phyloP scores from a whole-genome alignment of 345 rosid species.

The Zanthoxylum bungeanum region DNA sequence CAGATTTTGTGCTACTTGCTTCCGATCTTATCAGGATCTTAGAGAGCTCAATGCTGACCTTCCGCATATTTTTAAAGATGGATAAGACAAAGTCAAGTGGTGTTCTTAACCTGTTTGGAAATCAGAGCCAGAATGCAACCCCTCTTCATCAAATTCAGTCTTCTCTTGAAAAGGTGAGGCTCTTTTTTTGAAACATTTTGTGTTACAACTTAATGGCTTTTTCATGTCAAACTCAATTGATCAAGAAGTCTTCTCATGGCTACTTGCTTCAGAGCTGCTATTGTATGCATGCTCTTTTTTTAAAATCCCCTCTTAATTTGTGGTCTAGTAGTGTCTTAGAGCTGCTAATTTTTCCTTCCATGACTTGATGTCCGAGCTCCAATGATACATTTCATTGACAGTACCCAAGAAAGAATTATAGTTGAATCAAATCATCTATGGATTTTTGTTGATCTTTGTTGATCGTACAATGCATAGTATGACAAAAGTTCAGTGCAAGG shows the following conservation, averaged over 20 bases:
- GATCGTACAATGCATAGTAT: not conserved
- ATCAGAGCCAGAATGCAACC: conserved; percentile 58
- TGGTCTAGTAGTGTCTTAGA: not conserved
- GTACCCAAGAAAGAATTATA: not conserved
- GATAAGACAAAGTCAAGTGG: conserved; percentile 63
- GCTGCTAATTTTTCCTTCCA: not conserved
- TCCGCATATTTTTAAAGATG: conserved; percentile 67
- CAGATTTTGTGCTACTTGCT: conserved; percentile 49
- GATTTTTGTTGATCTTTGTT: not conserved
- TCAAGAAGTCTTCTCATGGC: not conserved
- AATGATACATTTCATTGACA: not conserved
- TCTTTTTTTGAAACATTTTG: not conserved
- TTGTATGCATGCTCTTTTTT: not conserved
- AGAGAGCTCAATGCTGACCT: conserved; percentile 65
- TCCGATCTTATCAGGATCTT: conserved; percentile 62
- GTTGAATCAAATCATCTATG: not conserved
- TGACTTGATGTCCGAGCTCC: not conserved
- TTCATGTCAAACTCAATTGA: not conserved
- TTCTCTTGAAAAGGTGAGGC: conserved; percentile 62
- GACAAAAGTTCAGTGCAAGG: not conserved
- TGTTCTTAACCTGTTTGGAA: conserved; percentile 62
- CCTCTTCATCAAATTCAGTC: conserved; percentile 77
- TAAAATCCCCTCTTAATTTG: not conserved
- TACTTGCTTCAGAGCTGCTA: not conserved
- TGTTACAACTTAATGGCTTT: not conserved